Conservation (phyloP, 164 flowering plant species). For the Dillenia turbinata region DNA sequence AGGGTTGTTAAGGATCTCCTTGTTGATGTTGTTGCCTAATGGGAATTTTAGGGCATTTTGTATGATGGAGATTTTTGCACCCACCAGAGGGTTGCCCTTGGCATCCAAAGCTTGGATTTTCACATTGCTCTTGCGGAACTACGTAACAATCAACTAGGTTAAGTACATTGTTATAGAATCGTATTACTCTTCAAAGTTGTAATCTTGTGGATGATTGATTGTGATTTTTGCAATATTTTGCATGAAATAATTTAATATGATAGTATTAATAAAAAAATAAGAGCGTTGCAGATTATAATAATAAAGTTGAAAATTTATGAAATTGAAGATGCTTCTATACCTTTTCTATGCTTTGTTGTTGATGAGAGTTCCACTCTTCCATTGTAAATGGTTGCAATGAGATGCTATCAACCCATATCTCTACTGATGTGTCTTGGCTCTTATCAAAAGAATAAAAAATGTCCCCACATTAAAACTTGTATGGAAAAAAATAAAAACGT, state of each 20-base stretch:
- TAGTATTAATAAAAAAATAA: too few relatives aligned
- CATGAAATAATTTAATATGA: too few relatives aligned
- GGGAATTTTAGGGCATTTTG: constrained; percentile 34
- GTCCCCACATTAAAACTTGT: not conserved
- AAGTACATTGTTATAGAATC: not conserved
- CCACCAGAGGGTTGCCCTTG: constrained; percentile 29
- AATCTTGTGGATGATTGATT: too few relatives aligned
- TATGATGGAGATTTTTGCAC: constrained; percentile 32
- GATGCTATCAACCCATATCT: constrained; percentile 47
- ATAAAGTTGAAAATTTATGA: too few relatives aligned
- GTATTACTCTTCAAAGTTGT: too few relatives aligned
- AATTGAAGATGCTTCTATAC: constrained; percentile 10
- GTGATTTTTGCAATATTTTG: too few relatives aligned
- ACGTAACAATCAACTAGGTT: constrained; percentile 2
- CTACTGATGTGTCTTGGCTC: constrained; percentile 29
- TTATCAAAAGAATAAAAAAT: constrained; percentile 1
- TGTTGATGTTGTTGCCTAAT: constrained; percentile 46
- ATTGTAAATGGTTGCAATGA: constrained; percentile 52
- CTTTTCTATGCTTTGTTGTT: constrained; percentile 32
- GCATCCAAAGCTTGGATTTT: constrained; percentile 33
- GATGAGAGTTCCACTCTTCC: constrained; percentile 45
- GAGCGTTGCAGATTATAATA: too few relatives aligned
- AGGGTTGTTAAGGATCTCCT: constrained; percentile 41
- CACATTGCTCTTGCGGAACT: constrained; percentile 42
- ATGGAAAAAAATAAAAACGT: not conserved